Evolutionary conservation across 345 rosid species (phyloP).

Genomic region (Hypericum androsaemum): DNA sequence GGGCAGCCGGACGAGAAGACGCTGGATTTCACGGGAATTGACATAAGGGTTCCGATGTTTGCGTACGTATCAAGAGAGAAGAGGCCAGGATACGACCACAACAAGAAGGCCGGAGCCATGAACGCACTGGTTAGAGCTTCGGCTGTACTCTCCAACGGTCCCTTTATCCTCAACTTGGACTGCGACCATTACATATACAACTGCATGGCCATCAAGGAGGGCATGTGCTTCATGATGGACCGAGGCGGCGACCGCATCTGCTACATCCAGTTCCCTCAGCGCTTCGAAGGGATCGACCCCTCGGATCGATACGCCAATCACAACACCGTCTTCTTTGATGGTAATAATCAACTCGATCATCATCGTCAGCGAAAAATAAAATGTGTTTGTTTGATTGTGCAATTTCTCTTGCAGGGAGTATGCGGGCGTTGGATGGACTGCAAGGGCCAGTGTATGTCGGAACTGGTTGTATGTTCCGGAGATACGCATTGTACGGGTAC

Average conservation of each 20-base stretch:
- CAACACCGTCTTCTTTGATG: slow-evolving; percentile 84
- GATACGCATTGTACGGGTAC: slow-evolving; percentile 84
- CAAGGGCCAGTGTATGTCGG: slow-evolving; percentile 95
- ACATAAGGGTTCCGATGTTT: slow-evolving; percentile 75
- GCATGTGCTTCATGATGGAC: slow-evolving; percentile 98
- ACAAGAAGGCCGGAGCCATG: slow-evolving; percentile 96
- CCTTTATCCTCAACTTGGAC: slow-evolving; percentile 75
- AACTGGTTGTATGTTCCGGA: slow-evolving; percentile 89
- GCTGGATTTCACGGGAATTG: slow-evolving; percentile 66
- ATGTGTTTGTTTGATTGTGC: no score
- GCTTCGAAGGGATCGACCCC: slow-evolving; percentile 95
- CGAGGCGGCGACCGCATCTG: slow-evolving; percentile 88
- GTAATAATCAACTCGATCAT: slow-evolving; percentile 14
- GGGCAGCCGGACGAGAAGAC: slow-evolving; percentile 56
- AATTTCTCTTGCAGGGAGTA: slow-evolving; percentile 84
- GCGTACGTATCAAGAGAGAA: slow-evolving; percentile 77
- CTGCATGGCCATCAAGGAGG: slow-evolving; percentile 65
- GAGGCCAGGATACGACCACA: slow-evolving; percentile 74
- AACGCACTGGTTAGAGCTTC: slow-evolving; percentile 92
- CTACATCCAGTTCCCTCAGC: slow-evolving; percentile 85
- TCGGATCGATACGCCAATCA: slow-evolving; percentile 91
- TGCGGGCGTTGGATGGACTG: slow-evolving; percentile 91
- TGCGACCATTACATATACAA: slow-evolving; percentile 87
- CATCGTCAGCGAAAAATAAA: no score
- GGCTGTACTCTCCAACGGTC: slow-evolving; percentile 72